Percentiles rank a stretch among this genome's conserved stretches.
Evolutionary conservation across 768 basidiomycete species (phyloP).

Genomic region (Mrakia frigida): DNA sequence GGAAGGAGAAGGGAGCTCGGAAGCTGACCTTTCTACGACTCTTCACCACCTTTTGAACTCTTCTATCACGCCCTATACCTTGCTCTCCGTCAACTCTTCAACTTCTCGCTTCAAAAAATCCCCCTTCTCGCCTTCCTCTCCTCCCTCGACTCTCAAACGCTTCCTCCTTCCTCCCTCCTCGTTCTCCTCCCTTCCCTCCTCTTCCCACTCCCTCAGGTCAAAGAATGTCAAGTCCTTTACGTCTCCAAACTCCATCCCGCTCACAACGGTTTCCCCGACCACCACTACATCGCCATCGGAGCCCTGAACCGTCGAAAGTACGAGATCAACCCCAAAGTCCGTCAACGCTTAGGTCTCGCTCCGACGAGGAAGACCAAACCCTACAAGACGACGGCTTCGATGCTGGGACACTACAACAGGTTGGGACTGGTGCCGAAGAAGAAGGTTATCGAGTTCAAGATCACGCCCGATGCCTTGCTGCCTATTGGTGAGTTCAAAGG

Average conservation of each 20-base stretch:
- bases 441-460: slow-evolving; percentile 78
- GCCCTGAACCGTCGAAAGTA: slow-evolving; percentile 54
- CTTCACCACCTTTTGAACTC: not conserved
- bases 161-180: slow-evolving; percentile 42
- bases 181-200: not conserved
- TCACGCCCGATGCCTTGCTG: slow-evolving; percentile 81
- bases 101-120: not conserved
- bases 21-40: not conserved
- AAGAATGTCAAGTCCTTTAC: slow-evolving; percentile 23
- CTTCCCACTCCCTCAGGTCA: slow-evolving; percentile 37
- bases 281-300: slow-evolving; percentile 91
- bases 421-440: slow-evolving; percentile 76
- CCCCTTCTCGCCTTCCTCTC: not conserved
- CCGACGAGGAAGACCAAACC: slow-evolving; percentile 44
- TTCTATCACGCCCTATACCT: not conserved
- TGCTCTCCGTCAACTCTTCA: not conserved
- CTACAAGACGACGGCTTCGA: slow-evolving; percentile 63
- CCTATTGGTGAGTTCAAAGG: slow-evolving; percentile 65
- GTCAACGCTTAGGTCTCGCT: slow-evolving; percentile 18
- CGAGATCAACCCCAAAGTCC: slow-evolving; percentile 13
- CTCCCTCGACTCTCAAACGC: slow-evolving; percentile 52
- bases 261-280: slow-evolving; percentile 48
- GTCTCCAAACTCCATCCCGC: not conserved
- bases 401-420: slow-evolving; percentile 84
- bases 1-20: not conserved